Evolutionary conservation across 2,329 filamentous ascomycete species (phyloP), one percentile per base, ranked within the genome.

Genomic region (Neopestalotiopsis clavispora): DNA sequence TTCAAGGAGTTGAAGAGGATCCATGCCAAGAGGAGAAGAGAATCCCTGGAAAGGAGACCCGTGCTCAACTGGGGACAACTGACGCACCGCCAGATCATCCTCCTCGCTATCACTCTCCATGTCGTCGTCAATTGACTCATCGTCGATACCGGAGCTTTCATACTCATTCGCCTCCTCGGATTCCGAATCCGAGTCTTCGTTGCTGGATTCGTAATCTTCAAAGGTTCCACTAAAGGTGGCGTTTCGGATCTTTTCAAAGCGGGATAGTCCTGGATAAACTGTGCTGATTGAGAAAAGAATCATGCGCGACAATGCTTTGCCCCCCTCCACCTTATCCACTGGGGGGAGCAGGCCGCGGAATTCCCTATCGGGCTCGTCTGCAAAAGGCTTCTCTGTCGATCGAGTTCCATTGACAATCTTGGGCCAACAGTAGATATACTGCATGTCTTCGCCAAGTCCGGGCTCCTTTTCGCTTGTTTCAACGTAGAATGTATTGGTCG

Each of bases 401-500:
- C 23, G 14, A 20, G 17, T 56, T 7, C 34, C 20, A 45, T 12
- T 17, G 12, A 17, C 20, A 13, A 32, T 30, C 61, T 79, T 71
- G 4, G 75, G 76, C 79, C 79, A 81, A 68, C 76, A 77, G 67
- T 74, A 80, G 7, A 76, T 17, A 28, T 57, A 66, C 40, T 73
- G 61, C 3, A 69, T 32, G 63, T 74, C 70, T 68, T 74, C 73
- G 17, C 70, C 70, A 1, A 75, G 6, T 1, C 73, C 73, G 1
- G 66, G 40, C 4, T 59, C 6, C 59, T 75, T 71, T 63, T 77
- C 68, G 6, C 71, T 71, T 1, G 69, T 72, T 3, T 70, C 17
- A 9, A 72, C 4, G 20, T 69, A 68, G 68, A 76, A 79, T 17
- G 57, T 70, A 14, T 71, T 72, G 5, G 68, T 64, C 10, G 60